A percentile compares a stretch with the other conserved stretches of the same genome.
Evolutionary conservation across 305 asterid genomes (phyloP).

Genomic region (Solanum aculeatissimum): DNA sequence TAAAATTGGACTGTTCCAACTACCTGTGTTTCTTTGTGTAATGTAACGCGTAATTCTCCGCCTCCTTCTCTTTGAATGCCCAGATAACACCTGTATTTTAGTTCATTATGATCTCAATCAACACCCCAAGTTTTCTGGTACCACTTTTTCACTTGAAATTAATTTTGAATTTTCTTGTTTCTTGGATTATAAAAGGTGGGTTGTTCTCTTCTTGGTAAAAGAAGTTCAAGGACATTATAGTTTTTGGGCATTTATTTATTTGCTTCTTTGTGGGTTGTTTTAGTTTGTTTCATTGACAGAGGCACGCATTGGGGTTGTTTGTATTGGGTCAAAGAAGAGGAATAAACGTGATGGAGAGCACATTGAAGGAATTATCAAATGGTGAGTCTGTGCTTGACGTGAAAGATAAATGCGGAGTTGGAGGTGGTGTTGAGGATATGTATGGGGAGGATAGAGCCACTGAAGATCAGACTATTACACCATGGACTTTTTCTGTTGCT

Average conservation of each 20-base stretch:
- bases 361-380: conserved; percentile 38
- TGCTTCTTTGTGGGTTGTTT: not conserved
- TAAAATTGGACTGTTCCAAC: conserved; percentile 19
- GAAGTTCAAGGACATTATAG: not conserved
- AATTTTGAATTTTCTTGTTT: conserved; percentile 10
- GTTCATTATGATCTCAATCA: conserved; percentile 22
- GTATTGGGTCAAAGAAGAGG: conserved; percentile 14
- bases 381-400: conserved; percentile 67
- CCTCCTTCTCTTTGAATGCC: conserved; percentile 23
- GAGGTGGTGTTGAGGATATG: conserved; percentile 68
- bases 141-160: conserved; percentile 1
- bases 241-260: not conserved
- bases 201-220: not conserved
- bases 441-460: conserved; percentile 86
- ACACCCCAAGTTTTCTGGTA: conserved; percentile 24
- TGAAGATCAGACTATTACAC: conserved; percentile 69
- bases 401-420: conserved; percentile 49
- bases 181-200: conserved; percentile 26
- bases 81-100: conserved; percentile 7
- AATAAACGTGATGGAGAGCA: conserved; percentile 50
- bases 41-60: conserved; percentile 23
- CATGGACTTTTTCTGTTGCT: conserved; percentile 76
- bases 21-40: not conserved
- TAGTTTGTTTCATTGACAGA: conserved; percentile 43
- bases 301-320: conserved; percentile 20